Base-by-base conservation (phyloP, 306 rosid species). In the Quercus parvula region DNA sequence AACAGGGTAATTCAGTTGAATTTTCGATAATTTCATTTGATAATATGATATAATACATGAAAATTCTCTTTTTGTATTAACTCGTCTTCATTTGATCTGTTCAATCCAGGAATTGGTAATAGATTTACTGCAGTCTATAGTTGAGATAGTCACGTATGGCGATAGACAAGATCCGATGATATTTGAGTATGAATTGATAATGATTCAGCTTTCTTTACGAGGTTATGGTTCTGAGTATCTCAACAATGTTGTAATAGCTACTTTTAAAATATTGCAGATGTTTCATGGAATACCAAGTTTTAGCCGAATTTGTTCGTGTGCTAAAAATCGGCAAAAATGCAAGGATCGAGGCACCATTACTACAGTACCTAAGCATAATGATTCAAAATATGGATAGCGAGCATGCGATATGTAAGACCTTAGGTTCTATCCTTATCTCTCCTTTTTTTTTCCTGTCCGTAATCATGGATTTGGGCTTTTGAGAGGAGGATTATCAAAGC, bases 231-330 rank as follows among this genome's bases (percentile, higher is more conserved):
- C 28, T 75, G 62, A 57, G 44, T 63, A n/a, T 82, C 44, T 18
- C 20, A 62, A 67, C 66, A 67, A 77, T 28, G 17, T 24, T 66
- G 41, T 84, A 22, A 17, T 46, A 68, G 27, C 62, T 77, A 61
- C 58, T 64, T 76, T 38, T 77, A 61, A 71, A 73, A 19, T 56
- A 75, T 74, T 85, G 85, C 90, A 94, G 98, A 81, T 91, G 86
- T 81, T 94, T 94, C 86, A 94, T 94, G 98, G 98, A 94, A 75
- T 80, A 75, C 80, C 97, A 94, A 87, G 97, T 94, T 71, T 77
- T 94, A 49, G 91, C 87, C 4, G 95, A 94, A 64, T 90, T 94
- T 77, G 89, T 94, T 77, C 92, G 93, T 68, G 80, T 94, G 49
- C 91, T 94, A 73, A 90, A 84, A 83, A 87, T 86, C 35, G 78